These are phyloP conservation scores for Davidsoniella eucalypti DNA, from an alignment of 2,329 filamentous ascomycete genomes.

Conservation along the genomic window DNA sequence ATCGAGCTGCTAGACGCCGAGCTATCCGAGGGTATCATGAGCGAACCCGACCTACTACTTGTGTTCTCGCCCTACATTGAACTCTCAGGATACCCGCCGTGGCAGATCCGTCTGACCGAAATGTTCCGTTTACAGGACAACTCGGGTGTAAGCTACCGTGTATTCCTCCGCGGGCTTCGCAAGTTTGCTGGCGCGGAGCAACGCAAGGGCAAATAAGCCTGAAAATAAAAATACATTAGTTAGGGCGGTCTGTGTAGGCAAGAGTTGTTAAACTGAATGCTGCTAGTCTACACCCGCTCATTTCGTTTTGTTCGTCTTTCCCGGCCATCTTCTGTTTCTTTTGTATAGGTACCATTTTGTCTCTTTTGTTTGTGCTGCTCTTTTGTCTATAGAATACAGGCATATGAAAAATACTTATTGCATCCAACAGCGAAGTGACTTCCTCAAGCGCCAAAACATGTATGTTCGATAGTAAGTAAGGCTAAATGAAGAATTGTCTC, in stretches of 20 bases:
- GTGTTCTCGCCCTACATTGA: conserved; percentile 73
- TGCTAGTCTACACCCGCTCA: not conserved
- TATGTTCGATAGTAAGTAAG: too few species aligned
- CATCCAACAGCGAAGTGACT: too few species aligned
- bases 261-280: too few species aligned
- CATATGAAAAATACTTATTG: too few species aligned
- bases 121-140: conserved; percentile 71
- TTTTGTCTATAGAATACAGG: too few species aligned
- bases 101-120: conserved; percentile 89
- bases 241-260: not conserved
- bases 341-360: conserved; percentile 13
- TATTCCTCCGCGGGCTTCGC: conserved; percentile 72
- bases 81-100: conserved; percentile 83
- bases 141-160: conserved; percentile 77
- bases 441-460: too few species aligned
- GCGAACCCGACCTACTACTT: conserved; percentile 78
- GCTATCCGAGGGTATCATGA: conserved; percentile 61
- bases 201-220: conserved; percentile 50
- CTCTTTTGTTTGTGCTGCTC: not conserved
- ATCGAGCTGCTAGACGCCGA: conserved; percentile 79
- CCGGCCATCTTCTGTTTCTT: conserved; percentile 10
- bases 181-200: conserved; percentile 80
- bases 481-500: too few species aligned
- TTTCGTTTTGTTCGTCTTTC: conserved; percentile 1
- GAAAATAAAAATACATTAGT: not conserved